Evolutionary conservation across 768 basidiomycete genomes (phyloP), one percentile per base, ranked within the genome.

Genomic region (Cubamyces lactineus): DNA sequence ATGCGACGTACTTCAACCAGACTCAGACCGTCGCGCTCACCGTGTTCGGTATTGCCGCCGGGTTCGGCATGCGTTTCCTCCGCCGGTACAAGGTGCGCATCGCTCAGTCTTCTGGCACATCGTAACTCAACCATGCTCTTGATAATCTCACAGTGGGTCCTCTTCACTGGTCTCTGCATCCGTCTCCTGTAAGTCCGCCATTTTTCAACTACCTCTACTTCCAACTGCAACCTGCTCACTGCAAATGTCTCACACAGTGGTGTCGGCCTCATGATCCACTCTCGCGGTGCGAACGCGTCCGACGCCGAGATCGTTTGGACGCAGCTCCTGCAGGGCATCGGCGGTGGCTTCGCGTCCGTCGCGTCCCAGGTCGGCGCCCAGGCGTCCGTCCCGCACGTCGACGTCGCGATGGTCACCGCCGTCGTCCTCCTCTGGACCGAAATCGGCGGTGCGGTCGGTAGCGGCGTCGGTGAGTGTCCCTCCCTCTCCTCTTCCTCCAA

Each of bases 341-440:
- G 83, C 19, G 84, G 83, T 26, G 82, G 81, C 50, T 75, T 84
- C 72, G 81, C 81, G 40, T 76, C 77, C 15, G 75, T 78, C 59
- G 69, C 74, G n/a, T 74, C 76, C 53, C 76, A 76, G 53, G 79
- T 81, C 43, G 79, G 76, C 12, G 75, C 79, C 13, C 82, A 83
- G 67, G 81, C 80, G 8, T 73, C 77, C 43, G 83, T 84, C n/a
- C 72, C 80, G 11, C 83, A 84, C 70, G 30, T 53, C 28, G 61
- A 62, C 54, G 50, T 62, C 47, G 82, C 81, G 1, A 77, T 78
- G 50, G 78, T 79, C 58, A 81, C 79, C 23, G 76, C 79, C 11
- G 68, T 82, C 61, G 77, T 84, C n/a, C 67, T 80, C n/a, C 75
- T 84, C 45, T 77, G 79, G 71, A 80, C 80, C 15, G 79, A 78